Percentiles rank a stretch among this genome's conserved stretches.
Evolutionary conservation across 129 eudicot species (phyloP).

Genomic region (Ambrosia artemisiifolia): DNA sequence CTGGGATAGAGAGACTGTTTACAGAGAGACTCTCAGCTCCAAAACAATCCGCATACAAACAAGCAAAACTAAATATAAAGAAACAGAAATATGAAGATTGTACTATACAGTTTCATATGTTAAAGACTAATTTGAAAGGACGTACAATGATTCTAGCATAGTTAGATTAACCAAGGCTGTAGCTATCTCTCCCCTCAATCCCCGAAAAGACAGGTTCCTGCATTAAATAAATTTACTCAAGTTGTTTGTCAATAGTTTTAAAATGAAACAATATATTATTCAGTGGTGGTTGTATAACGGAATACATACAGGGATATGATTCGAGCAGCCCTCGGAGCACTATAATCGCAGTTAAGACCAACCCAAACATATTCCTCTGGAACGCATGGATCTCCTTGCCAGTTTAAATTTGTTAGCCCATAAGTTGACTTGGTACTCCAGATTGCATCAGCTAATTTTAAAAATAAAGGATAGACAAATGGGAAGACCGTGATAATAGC

Average conservation of each 20-base stretch:
- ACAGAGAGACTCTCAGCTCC: too few species aligned
- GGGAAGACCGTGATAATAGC: too few species aligned
- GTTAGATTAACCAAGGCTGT: conserved; percentile 20
- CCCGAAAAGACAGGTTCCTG: conserved; percentile 31
- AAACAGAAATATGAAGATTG: neutral
- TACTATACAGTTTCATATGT: neutral
- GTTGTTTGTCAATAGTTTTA: too few species aligned
- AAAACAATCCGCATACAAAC: too few species aligned
- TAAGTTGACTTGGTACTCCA: conserved; percentile 28
- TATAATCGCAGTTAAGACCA: conserved; percentile 37
- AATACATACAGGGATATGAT: conserved; percentile 32
- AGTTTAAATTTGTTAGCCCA: conserved; percentile 19
- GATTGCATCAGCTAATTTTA: neutral
- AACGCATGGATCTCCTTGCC: conserved; percentile 62
- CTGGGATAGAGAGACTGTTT: too few species aligned
- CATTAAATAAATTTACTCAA: neutral
- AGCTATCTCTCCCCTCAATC: conserved; percentile 23
- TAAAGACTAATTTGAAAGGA: neutral
- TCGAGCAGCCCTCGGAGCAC: conserved; percentile 3
- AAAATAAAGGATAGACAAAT: neutral
- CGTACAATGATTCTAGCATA: conserved; percentile 20
- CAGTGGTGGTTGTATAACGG: neutral
- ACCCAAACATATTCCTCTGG: conserved; percentile 35
- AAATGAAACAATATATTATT: neutral
- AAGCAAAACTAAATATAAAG: too few species aligned